Percentiles rank a stretch among this genome's conserved stretches.
phyloP scores from a whole-genome alignment of 2,329 filamentous ascomycete species.

The Arachnomyces sp. region DNA sequence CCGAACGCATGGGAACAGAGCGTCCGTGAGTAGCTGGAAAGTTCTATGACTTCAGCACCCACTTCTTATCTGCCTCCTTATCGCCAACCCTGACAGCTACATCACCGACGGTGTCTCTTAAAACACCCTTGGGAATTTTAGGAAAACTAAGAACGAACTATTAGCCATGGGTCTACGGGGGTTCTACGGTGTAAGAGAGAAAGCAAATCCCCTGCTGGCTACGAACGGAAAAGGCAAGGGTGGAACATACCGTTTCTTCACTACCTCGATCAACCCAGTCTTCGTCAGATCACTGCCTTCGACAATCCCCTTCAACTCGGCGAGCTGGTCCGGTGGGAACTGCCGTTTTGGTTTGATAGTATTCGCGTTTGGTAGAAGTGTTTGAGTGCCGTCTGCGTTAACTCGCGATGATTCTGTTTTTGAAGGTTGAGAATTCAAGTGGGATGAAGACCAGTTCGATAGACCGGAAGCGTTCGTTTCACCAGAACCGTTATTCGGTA shows the following conservation, averaged over 20 bases:
- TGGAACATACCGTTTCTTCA: constrained; percentile 58
- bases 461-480: no score
- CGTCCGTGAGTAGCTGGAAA: background rate
- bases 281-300: constrained; percentile 66
- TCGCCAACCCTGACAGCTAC: constrained; percentile 58
- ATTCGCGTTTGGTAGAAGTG: constrained; percentile 6
- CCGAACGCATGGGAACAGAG: background rate
- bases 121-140: constrained; percentile 59
- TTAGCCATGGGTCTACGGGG: constrained; percentile 9
- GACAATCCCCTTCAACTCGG: constrained; percentile 63
- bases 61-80: constrained; percentile 58
- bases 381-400: constrained; percentile 11
- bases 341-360: constrained; percentile 29
- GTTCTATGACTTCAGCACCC: constrained; percentile 43
- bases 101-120: constrained; percentile 62
- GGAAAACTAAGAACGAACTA: constrained; percentile 48
- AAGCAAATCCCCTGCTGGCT: background rate
- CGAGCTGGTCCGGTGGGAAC: constrained; percentile 54
- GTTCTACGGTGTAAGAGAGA: background rate
- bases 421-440: background rate
- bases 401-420: background rate
- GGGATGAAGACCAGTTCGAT: background rate
- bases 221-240: background rate
- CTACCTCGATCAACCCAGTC: constrained; percentile 62
- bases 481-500: background rate